Percentiles rank a stretch among this genome's conserved stretches.
Evolutionary conservation across 306 rosid genomes (phyloP).

Genomic region (Vigna unguiculata): DNA sequence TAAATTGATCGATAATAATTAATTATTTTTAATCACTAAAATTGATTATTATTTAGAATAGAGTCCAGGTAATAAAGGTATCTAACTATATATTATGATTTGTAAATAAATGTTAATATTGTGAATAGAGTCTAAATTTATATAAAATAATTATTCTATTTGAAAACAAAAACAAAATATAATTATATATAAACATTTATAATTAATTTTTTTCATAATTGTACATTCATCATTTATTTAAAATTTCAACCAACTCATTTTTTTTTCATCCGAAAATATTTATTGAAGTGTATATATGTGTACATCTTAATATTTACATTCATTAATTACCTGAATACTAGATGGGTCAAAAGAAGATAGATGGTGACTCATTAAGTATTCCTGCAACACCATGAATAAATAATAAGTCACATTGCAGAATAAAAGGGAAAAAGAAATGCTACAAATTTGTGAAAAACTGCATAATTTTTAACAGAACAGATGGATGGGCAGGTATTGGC

Average conservation of each 20-base stretch:
- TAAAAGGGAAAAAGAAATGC: neutral
- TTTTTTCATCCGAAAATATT: neutral
- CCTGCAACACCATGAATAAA: slow-evolving; percentile 44
- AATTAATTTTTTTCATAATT: neutral
- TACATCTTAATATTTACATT: neutral
- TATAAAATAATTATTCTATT: neutral
- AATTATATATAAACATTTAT: neutral
- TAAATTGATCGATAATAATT: too few relatives aligned
- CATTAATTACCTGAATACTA: slow-evolving; percentile 53
- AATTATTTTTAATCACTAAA: too few relatives aligned
- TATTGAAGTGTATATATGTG: neutral
- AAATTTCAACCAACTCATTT: neutral
- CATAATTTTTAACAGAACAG: too few relatives aligned
- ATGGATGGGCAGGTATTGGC: too few relatives aligned
- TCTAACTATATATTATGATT: neutral
- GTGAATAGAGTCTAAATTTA: neutral
- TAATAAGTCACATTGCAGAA: neutral
- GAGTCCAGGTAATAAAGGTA: too few relatives aligned
- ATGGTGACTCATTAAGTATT: slow-evolving; percentile 61
- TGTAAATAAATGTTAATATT: neutral
- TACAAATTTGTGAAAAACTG: neutral
- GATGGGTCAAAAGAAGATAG: slow-evolving; percentile 68
- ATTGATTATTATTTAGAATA: too few relatives aligned
- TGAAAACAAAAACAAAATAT: neutral
- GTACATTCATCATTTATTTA: too few relatives aligned